Evolutionary conservation across 106 monocot genomes (phyloP).

Genomic region (Allium fistulosum): DNA sequence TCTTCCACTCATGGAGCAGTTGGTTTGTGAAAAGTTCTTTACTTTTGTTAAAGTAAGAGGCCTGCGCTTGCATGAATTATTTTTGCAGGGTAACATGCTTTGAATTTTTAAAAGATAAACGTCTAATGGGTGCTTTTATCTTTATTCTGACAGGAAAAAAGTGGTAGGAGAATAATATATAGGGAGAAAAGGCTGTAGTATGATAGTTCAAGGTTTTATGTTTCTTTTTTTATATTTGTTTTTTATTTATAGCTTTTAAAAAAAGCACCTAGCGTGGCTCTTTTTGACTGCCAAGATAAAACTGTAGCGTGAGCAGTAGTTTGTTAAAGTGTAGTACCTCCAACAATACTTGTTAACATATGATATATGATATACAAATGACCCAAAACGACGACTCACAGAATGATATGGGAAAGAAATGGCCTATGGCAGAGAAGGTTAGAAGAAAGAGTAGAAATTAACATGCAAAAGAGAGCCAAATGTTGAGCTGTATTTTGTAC

Average conservation of each 20-base stretch:
- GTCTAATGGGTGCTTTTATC: neutral
- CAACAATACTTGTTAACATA: too few species aligned
- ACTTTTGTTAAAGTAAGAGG: neutral
- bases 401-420: too few species aligned
- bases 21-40: slow-evolving; percentile 1
- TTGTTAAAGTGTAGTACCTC: too few species aligned
- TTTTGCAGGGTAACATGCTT: neutral
- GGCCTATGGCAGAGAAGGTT: too few species aligned
- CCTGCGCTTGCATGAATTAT: neutral
- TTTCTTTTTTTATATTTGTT: neutral
- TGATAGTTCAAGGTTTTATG: neutral
- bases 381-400: too few species aligned
- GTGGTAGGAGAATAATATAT: neutral
- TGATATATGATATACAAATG: too few species aligned
- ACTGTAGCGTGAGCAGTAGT: too few species aligned
- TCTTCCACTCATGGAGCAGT: slow-evolving; percentile 9
- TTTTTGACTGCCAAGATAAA: neutral
- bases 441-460: too few species aligned
- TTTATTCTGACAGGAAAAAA: neutral
- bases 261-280: neutral
- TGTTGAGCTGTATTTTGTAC: too few species aligned
- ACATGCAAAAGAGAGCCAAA: too few species aligned
- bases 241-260: neutral
- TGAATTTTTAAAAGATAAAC: neutral
- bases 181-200: slow-evolving; percentile 1